Conservation (phyloP, 176 grass and related monocot genomes). For the Urochloa ruziziensis region DNA sequence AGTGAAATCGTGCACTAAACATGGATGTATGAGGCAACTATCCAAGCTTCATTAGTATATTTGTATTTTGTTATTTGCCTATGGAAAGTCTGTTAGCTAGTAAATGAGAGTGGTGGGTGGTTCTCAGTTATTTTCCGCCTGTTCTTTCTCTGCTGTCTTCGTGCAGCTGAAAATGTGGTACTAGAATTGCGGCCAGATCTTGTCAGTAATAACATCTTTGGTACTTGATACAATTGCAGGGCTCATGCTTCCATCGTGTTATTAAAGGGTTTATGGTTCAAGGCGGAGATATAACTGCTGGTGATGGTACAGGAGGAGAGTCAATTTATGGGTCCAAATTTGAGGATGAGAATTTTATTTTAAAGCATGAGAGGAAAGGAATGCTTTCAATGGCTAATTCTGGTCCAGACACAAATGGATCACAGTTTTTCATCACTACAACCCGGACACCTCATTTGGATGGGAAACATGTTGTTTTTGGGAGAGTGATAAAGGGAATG, state of each 20-base stretch:
- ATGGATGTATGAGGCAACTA: not conserved
- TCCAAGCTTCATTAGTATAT: not conserved
- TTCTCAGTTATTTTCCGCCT: not conserved
- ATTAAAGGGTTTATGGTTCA: conserved; percentile 98
- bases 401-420: conserved; percentile 80
- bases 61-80: not conserved
- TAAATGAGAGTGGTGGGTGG: not conserved
- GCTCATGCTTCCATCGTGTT: conserved; percentile 78
- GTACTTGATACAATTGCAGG: conserved; percentile 45
- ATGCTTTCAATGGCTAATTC: conserved; percentile 98
- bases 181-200: not conserved
- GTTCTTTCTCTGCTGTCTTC: not conserved
- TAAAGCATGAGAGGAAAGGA: conserved; percentile 98
- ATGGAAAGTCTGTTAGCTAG: not conserved
- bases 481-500: conserved; percentile 93
- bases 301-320: conserved; percentile 91
- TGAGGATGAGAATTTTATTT: conserved; percentile 90
- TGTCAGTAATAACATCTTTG: conserved; percentile 5
- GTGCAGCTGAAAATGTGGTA: not conserved
- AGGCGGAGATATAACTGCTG: conserved; percentile 94
- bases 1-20: not conserved
- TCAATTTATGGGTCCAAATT: conserved; percentile 93
- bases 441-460: conserved; percentile 95
- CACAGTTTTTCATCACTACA: conserved; percentile 98
- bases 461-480: conserved; percentile 97